Evolutionary conservation across 768 basidiomycete species (phyloP).

Genomic region (Xerocomellus intermedius): DNA sequence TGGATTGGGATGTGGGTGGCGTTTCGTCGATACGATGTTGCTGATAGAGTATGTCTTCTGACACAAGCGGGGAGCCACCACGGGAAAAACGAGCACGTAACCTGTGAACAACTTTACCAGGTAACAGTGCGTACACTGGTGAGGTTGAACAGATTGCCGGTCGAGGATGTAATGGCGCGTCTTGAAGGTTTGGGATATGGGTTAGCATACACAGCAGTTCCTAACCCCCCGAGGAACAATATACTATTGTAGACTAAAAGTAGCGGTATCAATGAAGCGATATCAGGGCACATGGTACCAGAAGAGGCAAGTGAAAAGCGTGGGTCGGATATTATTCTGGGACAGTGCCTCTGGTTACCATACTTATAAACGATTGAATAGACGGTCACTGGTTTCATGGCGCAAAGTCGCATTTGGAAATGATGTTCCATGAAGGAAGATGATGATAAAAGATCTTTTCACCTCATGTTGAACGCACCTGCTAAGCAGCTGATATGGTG

Average conservation of each 20-base stretch:
- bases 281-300: slow-evolving; percentile 13
- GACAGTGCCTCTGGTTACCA: slow-evolving; percentile 26
- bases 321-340: slow-evolving; percentile 32
- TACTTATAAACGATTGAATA: slow-evolving; percentile 28
- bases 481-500: slow-evolving; percentile 30
- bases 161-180: slow-evolving; percentile 6
- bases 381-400: slow-evolving; percentile 26
- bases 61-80: slow-evolving; percentile 5
- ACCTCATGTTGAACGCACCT: slow-evolving; percentile 35
- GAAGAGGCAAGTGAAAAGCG: slow-evolving; percentile 22
- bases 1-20: too few species aligned
- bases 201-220: slow-evolving; percentile 7
- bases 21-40: neutral
- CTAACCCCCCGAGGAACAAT: slow-evolving; percentile 15
- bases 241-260: slow-evolving; percentile 17
- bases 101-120: slow-evolving; percentile 11
- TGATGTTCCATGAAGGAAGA: slow-evolving; percentile 17
- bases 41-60: neutral
- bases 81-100: slow-evolving; percentile 23
- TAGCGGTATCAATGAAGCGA: slow-evolving; percentile 25
- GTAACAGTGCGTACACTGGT: slow-evolving; percentile 1
- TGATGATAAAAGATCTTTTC: slow-evolving; percentile 30
- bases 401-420: slow-evolving; percentile 24
- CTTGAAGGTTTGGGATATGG: slow-evolving; percentile 13
- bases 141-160: slow-evolving; percentile 12